phyloP scores from a whole-genome alignment of 805 yeast genomes.

The Wickerhamomyces ciferrii region DNA sequence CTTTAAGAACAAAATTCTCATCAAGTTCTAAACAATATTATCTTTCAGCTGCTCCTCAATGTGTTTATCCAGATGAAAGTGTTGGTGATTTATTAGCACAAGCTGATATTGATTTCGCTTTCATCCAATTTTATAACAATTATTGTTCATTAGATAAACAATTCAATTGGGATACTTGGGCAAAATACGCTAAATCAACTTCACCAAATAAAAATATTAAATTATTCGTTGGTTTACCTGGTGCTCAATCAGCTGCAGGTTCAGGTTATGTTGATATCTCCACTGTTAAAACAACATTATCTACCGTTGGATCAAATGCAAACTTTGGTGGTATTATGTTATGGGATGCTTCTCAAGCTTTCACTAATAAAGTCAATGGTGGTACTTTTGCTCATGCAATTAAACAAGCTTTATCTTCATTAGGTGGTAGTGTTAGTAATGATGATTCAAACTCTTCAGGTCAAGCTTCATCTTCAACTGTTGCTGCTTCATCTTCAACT shows the following conservation, averaged over 20 bases:
- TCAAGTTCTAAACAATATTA: constrained; percentile 57
- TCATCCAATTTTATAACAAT: constrained; percentile 88
- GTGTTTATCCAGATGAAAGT: constrained; percentile 77
- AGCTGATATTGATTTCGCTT: constrained; percentile 72
- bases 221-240: constrained; percentile 74
- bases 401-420: constrained; percentile 33
- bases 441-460: constrained; percentile 1
- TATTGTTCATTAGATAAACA: constrained; percentile 49
- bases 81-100: constrained; percentile 53
- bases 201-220: constrained; percentile 69
- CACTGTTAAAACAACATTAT: constrained; percentile 41
- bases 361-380: constrained; percentile 40
- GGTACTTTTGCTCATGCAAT: constrained; percentile 36
- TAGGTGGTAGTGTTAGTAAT: constrained; percentile 11
- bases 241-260: constrained; percentile 50
- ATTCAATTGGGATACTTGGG: constrained; percentile 78
- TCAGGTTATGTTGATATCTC: constrained; percentile 50
- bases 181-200: constrained; percentile 45
- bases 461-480: constrained; percentile 8
- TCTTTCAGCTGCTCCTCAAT: constrained; percentile 90
- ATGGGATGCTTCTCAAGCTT: constrained; percentile 88
- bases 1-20: constrained; percentile 46
- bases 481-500: constrained; percentile 5
- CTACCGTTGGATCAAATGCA: constrained; percentile 65
- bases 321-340: constrained; percentile 84